Base-by-base conservation (phyloP, 768 basidiomycete genomes). In the Cystofilobasidium macerans region DNA sequence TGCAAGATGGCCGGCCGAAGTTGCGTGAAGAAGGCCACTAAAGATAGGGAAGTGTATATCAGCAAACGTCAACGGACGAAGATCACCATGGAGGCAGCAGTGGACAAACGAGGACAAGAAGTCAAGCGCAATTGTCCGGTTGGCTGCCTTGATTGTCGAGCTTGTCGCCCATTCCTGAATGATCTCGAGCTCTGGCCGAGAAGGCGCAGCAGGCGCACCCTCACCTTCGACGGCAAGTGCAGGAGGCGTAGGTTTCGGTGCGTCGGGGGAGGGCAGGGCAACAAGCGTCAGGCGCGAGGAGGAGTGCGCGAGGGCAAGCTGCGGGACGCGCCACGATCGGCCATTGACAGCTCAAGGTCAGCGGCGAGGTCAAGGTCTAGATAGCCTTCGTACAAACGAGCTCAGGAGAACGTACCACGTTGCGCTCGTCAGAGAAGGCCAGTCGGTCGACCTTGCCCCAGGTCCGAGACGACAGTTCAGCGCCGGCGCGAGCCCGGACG, bases 251-350 rank as follows among this genome's bases (percentile, higher is more conserved):
- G 51, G 26, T 18, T 20, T 24, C 16, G 56, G 14, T 22, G 57
- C 40, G 8, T 35, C 33, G 9, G 40, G 18, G n/a, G 64, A 38
- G 1, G 58, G 58, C 0, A 61, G 38, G n/a, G 48, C 36, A 30
- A 66, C 33, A 38, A 65, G 64, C 20, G 64, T 59, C 6, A 65
- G 45, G n/a, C 45, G 30, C 9, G 64, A 47, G 13, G 64, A 59
- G 14, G 64, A 65, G 58, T 65, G 64, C 36, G 64, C 64, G 12
- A 65, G 58, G 43, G 64, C 64, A 24, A 65, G 57, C 64, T 65
- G 38, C 11, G 6, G 43, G 20, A 5, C 43, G 43, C 6, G 5
- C 11, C 13, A 5, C 13, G 43, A 20, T 5, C 9, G 43, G 20
- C 9, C 8, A 45, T 16, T 8, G 38, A 16, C 38, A 40, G 38